These are phyloP conservation scores for Mrakia hoshinonis DNA, from an alignment of 768 basidiomycete species.

Conservation along the genomic window DNA sequence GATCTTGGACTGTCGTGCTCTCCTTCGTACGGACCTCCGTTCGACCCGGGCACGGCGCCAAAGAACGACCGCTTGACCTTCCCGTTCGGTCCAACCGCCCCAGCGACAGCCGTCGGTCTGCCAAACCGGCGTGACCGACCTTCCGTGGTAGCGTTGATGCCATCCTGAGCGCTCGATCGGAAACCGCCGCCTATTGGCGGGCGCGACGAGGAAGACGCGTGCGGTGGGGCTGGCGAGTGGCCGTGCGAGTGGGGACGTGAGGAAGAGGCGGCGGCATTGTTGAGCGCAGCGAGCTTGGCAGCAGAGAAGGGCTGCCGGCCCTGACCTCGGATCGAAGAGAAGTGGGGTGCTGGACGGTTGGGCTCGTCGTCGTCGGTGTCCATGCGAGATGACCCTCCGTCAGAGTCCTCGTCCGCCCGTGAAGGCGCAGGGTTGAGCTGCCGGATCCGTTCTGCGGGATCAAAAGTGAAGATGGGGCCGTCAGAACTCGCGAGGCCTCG, in stretches of 20 bases:
- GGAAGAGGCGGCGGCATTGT: neutral
- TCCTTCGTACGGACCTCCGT: neutral
- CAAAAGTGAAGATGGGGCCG: neutral
- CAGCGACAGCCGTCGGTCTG: too few relatives aligned
- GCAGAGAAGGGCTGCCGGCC: neutral
- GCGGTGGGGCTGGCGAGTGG: neutral
- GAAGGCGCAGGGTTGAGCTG: slow-evolving; percentile 20
- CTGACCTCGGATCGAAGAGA: neutral
- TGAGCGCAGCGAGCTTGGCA: neutral
- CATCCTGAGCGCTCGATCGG: neutral
- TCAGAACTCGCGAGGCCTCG: neutral
- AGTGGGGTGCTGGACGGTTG: neutral
- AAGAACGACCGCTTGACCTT: slow-evolving; percentile 19
- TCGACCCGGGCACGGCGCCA: neutral
- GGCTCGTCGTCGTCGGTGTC: slow-evolving; percentile 21
- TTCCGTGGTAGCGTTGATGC: neutral
- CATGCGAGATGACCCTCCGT: slow-evolving; percentile 16
- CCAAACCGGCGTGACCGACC: too few relatives aligned
- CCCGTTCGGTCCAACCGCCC: too few relatives aligned
- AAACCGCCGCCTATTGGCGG: neutral
- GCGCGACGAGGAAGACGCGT: neutral
- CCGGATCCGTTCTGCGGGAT: slow-evolving; percentile 21
- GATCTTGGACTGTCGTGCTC: neutral
- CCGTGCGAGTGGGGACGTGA: neutral
- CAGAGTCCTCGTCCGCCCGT: slow-evolving; percentile 21